Evolutionary conservation across 345 rosid species (phyloP).

Genomic region (Microcos paniculata): DNA sequence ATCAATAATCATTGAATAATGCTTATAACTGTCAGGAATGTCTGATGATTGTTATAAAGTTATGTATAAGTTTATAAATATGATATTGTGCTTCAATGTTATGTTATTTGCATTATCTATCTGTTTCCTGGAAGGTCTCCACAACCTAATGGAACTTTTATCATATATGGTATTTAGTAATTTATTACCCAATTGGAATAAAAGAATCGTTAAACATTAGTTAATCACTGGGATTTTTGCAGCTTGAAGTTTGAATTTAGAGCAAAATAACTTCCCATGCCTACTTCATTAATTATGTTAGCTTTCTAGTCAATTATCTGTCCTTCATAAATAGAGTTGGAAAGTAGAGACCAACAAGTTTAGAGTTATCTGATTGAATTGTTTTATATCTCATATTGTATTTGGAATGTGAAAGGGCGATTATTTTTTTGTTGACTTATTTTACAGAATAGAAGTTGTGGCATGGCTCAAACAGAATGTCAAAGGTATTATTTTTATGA

Average conservation of each 20-base stretch:
- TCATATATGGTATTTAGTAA: background rate
- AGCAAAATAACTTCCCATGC: background rate
- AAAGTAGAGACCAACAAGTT: background rate
- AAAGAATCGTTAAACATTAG: background rate
- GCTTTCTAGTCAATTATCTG: background rate
- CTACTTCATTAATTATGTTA: background rate
- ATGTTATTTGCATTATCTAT: background rate
- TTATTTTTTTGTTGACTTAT: background rate
- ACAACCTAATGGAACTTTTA: background rate
- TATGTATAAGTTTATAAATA: background rate
- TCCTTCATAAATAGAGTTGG: background rate
- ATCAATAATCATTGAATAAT: background rate
- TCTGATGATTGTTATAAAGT: background rate
- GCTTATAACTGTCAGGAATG: background rate
- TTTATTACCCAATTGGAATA: background rate
- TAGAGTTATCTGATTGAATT: background rate
- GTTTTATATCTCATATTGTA: slow-evolving; percentile 3
- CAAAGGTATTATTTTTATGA: background rate
- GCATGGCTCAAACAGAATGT: slow-evolving; percentile 1
- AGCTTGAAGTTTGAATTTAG: background rate
- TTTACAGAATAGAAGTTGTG: slow-evolving; percentile 10
- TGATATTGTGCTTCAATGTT: background rate
- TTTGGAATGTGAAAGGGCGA: background rate
- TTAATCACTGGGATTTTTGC: background rate
- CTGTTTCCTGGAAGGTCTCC: background rate